These are phyloP conservation scores for Oxyria digyna DNA, from an alignment of 148 eudicot genomes.

Conservation along the genomic window DNA sequence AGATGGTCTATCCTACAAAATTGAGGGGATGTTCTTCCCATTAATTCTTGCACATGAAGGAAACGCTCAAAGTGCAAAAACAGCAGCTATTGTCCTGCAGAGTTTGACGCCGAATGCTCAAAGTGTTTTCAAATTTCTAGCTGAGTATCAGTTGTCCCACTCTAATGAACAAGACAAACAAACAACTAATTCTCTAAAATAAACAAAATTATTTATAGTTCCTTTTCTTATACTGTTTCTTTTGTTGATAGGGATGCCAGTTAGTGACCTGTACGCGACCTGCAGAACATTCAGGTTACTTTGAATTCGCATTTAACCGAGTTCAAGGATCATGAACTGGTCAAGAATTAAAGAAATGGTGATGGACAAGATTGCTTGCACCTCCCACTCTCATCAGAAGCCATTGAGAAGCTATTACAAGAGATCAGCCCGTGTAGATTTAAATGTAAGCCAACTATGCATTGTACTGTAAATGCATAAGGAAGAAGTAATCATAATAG, in stretches of 20 bases:
- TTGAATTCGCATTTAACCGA: no score
- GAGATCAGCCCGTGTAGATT: no score
- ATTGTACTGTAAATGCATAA: no score
- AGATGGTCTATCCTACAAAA: conserved; percentile 89
- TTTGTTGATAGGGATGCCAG: conserved; percentile 52
- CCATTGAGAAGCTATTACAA: conserved; percentile 55
- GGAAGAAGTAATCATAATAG: neutral
- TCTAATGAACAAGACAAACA: no score
- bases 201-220: no score
- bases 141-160: no score
- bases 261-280: no score
- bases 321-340: conserved; percentile 89
- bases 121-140: conserved; percentile 89
- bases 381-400: conserved; percentile 66
- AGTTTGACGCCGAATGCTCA: conserved; percentile 98
- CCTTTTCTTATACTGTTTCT: neutral
- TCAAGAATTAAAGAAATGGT: no score
- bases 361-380: conserved; percentile 91
- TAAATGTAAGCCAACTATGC: no score
- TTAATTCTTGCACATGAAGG: conserved; percentile 69
- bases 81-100: conserved; percentile 80
- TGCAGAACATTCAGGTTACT: no score
- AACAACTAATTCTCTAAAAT: no score
- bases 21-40: conserved; percentile 66
- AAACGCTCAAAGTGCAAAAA: conserved; percentile 60